Base-by-base conservation (phyloP, 768 basidiomycete genomes). In the Tylopilus plumbeoviolaceoides region DNA sequence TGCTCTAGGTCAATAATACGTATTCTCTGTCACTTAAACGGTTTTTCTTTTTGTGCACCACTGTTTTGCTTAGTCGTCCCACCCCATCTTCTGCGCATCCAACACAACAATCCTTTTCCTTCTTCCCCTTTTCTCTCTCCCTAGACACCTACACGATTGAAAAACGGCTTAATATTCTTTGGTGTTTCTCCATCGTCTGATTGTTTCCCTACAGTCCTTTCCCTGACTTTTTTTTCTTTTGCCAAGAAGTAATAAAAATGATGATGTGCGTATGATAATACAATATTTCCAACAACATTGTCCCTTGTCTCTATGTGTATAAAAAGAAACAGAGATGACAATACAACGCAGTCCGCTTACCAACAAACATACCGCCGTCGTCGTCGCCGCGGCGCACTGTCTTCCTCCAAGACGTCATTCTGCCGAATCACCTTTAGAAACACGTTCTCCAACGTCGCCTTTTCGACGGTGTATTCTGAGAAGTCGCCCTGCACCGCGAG, bases 351-450 rank as follows among this genome's bases (percentile, higher is more conserved):
- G n/a, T 44, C 35, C 10, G 10, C 28, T 30, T 48, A 48, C 27
- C 39, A 40, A 28, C 40, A 47, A 36, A 31, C 23, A 54, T 25
- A 30, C 28, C 28, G 28, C 28, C 28, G 48, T 47, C 51, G 45
- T n/a, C 56, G 50, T 43, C 50, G 50, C 25, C 45, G 45, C 33
- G 53, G 42, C 10, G 20, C 8, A 4, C 30, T 59, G 48, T 78
- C 76, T 57, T 78, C 73, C 61, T 86, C 84, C 12, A 67, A 58
- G 3, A 83, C 78, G 58, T 83, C 71, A 48, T 85, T 82, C 58
- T 78, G 79, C 53, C 83, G 70, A 52, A 86, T 84, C 18, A 86
- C 83, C 63, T 85, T 84, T 59, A 88, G 63, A 67, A 89, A 89
- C 15, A 85, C 83, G 55, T 82, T 87, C 66, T 89, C 87, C 56